A percentile compares a stretch with the other conserved stretches of the same genome.
phyloP scores from a whole-genome alignment of 2,329 filamentous ascomycete genomes.

The Chaetomiaceae sp. region DNA sequence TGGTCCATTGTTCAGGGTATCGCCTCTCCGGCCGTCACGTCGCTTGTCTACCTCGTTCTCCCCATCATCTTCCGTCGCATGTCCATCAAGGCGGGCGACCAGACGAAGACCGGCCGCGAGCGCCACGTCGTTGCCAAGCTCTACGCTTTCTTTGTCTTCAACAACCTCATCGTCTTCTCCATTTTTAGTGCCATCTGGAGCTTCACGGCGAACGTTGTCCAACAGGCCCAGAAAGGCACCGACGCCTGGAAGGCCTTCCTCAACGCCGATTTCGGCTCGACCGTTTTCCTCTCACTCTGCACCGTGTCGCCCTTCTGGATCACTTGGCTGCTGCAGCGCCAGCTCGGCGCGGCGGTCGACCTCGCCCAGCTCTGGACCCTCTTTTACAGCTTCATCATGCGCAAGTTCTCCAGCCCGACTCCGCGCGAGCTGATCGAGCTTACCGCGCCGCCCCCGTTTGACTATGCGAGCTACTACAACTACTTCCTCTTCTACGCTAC shows the following conservation, averaged over 20 bases:
- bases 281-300: constrained; percentile 70
- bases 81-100: constrained; percentile 75
- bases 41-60: constrained; percentile 77
- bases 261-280: constrained; percentile 54
- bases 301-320: constrained; percentile 87
- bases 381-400: constrained; percentile 75
- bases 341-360: constrained; percentile 88
- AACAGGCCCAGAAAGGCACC: constrained; percentile 48
- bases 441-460: constrained; percentile 85
- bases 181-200: constrained; percentile 78
- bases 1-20: constrained; percentile 95
- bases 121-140: constrained; percentile 85
- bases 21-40: constrained; percentile 78
- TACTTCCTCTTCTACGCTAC: constrained; percentile 95
- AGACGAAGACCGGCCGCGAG: constrained; percentile 87
- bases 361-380: constrained; percentile 83
- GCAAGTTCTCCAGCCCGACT: constrained; percentile 80
- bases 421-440: constrained; percentile 87
- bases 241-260: constrained; percentile 65
- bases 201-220: constrained; percentile 61
- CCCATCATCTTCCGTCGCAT: constrained; percentile 88
- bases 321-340: constrained; percentile 85
- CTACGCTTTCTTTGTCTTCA: constrained; percentile 95
- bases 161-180: constrained; percentile 92
- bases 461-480: constrained; percentile 96